phyloP scores from a whole-genome alignment of 2,329 filamentous ascomycete genomes.

The Colletotrichum salicis region DNA sequence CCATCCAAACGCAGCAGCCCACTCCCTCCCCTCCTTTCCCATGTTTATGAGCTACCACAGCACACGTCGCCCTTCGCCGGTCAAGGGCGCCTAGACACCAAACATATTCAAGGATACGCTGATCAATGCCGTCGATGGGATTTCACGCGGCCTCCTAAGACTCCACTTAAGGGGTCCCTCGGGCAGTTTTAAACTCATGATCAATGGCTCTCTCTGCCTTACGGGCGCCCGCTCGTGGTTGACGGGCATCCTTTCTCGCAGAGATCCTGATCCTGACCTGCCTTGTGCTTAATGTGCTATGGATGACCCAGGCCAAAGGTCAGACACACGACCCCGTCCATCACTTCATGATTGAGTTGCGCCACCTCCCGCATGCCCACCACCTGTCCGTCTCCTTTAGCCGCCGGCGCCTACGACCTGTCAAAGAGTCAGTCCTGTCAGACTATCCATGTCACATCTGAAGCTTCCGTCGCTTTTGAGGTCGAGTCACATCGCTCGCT shows the following conservation, averaged over 20 bases:
- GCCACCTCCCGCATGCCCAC: background rate
- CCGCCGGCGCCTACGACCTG: slow-evolving; percentile 6
- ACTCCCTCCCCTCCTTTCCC: background rate
- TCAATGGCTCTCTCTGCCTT: background rate
- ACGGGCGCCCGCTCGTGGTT: background rate
- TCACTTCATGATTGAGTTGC: background rate
- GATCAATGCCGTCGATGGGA: background rate
- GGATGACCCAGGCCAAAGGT: background rate
- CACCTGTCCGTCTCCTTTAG: background rate
- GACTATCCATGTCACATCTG: background rate
- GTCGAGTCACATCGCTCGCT: background rate
- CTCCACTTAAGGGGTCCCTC: background rate
- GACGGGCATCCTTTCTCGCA: background rate
- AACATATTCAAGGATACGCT: background rate
- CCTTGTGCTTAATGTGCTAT: background rate
- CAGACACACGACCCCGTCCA: background rate
- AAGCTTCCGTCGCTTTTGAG: background rate
- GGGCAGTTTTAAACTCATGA: background rate
- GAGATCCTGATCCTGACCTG: background rate
- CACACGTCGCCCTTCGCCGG: slow-evolving; percentile 8
- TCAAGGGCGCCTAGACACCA: slow-evolving; percentile 6
- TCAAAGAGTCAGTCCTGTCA: background rate
- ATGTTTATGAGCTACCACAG: background rate
- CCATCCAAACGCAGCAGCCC: slow-evolving; percentile 9
- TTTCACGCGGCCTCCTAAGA: slow-evolving; percentile 1